A percentile compares a stretch with the other conserved stretches of the same genome.
phyloP scores from a whole-genome alignment of 208 protist genomes.

The Trypanosomatidae sp. region DNA sequence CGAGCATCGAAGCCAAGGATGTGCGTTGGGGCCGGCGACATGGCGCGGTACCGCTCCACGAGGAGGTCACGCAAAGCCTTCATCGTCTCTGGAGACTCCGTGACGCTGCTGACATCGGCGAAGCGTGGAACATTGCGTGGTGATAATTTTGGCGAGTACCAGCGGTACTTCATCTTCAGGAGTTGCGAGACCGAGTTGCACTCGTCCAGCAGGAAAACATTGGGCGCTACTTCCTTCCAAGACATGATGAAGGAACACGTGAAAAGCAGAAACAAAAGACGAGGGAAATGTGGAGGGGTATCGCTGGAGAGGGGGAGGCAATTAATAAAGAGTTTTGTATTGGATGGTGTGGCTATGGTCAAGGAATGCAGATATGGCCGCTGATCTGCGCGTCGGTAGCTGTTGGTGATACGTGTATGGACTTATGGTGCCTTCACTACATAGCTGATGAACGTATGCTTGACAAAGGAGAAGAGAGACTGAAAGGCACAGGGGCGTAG shows the following conservation, averaged over 20 bases:
- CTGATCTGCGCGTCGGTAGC: background rate
- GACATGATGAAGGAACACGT: background rate
- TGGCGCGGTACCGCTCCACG: slow-evolving; percentile 69
- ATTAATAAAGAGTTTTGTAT: no score
- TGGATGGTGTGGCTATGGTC: no score
- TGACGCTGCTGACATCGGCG: slow-evolving; percentile 87
- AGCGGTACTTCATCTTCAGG: slow-evolving; percentile 70
- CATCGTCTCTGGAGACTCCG: slow-evolving; percentile 78
- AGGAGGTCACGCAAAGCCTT: slow-evolving; percentile 81
- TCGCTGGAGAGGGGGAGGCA: no score
- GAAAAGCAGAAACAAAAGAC: no score
- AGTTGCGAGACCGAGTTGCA: slow-evolving; percentile 41
- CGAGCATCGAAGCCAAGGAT: slow-evolving; percentile 90
- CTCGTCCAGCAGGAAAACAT: slow-evolving; percentile 54
- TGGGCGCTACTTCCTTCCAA: slow-evolving; percentile 30
- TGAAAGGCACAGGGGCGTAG: background rate
- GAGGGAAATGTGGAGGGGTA: no score
- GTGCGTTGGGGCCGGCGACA: slow-evolving; percentile 68
- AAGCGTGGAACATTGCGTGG: slow-evolving; percentile 88
- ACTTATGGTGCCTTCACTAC: background rate
- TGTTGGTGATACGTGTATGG: background rate
- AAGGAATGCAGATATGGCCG: background rate
- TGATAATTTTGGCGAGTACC: slow-evolving; percentile 90
- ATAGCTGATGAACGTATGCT: no score
- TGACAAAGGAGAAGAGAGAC: background rate